Evolutionary conservation across 2,329 filamentous ascomycete species (phyloP).

Genomic region (Neofusicoccum cordaticola): DNA sequence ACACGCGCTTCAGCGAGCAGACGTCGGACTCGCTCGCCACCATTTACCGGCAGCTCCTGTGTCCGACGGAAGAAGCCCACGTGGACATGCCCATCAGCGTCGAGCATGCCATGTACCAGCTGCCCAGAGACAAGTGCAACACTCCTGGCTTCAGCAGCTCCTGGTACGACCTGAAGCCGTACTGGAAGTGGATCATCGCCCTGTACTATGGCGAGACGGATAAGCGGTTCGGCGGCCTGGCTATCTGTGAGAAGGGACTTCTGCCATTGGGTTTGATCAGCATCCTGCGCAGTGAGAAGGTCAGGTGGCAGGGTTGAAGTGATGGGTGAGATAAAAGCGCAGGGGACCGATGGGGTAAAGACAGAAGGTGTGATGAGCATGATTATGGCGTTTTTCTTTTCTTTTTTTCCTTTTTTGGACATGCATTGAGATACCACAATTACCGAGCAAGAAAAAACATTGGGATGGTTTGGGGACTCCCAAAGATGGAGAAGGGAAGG

Average conservation of each 20-base stretch:
- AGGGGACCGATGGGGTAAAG: not conserved
- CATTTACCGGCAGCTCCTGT: constrained; percentile 40
- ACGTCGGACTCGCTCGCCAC: constrained; percentile 31
- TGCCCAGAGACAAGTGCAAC: constrained; percentile 18
- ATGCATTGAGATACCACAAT: not conserved
- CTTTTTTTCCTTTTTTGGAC: not conserved
- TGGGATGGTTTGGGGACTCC: too few relatives aligned
- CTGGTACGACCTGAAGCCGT: constrained; percentile 26
- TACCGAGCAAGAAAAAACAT: too few relatives aligned
- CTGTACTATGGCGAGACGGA: constrained; percentile 42
- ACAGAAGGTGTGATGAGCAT: not conserved
- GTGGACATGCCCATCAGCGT: constrained; percentile 1
- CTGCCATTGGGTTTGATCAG: constrained; percentile 42
- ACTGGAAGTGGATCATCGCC: constrained; percentile 49
- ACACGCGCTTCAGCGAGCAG: constrained; percentile 42
- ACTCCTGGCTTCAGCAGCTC: not conserved
- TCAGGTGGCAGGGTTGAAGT: constrained; percentile 38
- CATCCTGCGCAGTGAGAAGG: constrained; percentile 36
- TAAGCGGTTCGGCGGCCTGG: constrained; percentile 40
- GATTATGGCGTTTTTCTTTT: not conserved
- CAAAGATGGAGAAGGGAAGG: too few relatives aligned
- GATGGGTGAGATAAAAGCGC: not conserved
- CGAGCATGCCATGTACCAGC: constrained; percentile 25
- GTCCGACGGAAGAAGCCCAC: not conserved
- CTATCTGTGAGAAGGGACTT: constrained; percentile 40